Base-by-base conservation (phyloP, 305 asterid species). In the Fraxinus latifolia region DNA sequence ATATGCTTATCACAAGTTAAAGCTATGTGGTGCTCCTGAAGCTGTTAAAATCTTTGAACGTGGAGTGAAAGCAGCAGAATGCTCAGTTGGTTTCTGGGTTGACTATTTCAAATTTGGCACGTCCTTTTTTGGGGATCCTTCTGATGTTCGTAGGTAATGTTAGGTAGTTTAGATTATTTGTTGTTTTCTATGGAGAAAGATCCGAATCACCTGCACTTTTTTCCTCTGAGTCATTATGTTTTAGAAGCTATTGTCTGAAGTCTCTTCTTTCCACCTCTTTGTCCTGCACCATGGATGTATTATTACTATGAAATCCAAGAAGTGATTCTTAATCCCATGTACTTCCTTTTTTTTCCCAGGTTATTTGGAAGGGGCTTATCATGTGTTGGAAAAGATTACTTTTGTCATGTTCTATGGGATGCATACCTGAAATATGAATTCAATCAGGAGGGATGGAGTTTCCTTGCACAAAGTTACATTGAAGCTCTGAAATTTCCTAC, bases 351-450 rank as follows among this genome's bases (percentile, higher is more conserved):
- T 77, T 78, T 77, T 81, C 78, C 62, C 93, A 95, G 99, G 87
- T 89, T 95, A 81, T 93, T 93, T 87, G 85, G 86, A 85, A 92
- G 93, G 87, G 97, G 93, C 82, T 25, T 91, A 70, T 83, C 95
- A 75, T 91, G 88, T 88, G 97, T 95, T 77, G 97, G 91, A 79
- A 94, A 85, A 81, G 97, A 92, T 89, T 95, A 93, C 89, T 85
- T 83, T 84, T 91, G 93, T 84, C 97, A 92, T 84, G 90, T 84
- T 74, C 81, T 95, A 44, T 95, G 99, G 99, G 97, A 92, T 89
- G 91, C 85, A 83, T 95, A 95, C 91, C 82, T 95, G 88, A 89
- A 89, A 84, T 94, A 88, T 89, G 98, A 93, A 83, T 91, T 88
- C 81, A 82, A 81, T 81, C 93, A 84, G 79, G 91, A 91, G 84